Evolutionary conservation across 352 stramenopile species (phyloP), one percentile per base, ranked within the genome.

Genomic region (Thraustotheca clavata): DNA sequence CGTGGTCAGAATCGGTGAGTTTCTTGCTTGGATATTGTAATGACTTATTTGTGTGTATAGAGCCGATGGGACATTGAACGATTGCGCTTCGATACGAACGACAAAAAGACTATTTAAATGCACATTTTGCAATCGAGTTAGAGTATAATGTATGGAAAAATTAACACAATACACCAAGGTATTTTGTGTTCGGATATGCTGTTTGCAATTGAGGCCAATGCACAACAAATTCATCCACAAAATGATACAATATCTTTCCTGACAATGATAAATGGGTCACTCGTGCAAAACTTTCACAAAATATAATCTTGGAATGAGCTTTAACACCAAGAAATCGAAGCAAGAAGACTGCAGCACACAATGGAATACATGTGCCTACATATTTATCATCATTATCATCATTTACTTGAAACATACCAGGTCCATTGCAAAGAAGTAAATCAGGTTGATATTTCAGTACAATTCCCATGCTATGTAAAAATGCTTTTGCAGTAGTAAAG

Each of bases 251-350:
- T 27, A 98, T 59, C 65, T 94, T 96, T 27, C 94, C 94, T 2
- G 92, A 96, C 47, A 98, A 77, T 38, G 89, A 97, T 7, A 98
- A 76, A 60, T 81, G 93, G 66, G 88, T 73, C 4, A 98, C 94
- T 36, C 94, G 87, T 60, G 89, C 94, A 71, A 98, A 97, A 49
- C 86, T 97, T 75, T 98, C 94, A 49, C 94, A 94, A 73, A 98
- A 98, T 8, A 98, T 67, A 67, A 97, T 88, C 67, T 88, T 85
- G 27, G 79, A 80, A 67, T 84, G 60, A 41, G 73, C 71, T 5
- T 61, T 62, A 22, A 81, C 68, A 2, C 87, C 82, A 16, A 96
- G 59, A 16, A 97, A 80, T 46, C 90, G 79, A 36, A 86, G 77
- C 18, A 98, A 67, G 67, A 97, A 76, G 47, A 92, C 83, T 1